A percentile compares a stretch with the other conserved stretches of the same genome.
phyloP scores from a whole-genome alignment of 768 basidiomycete species.

The Cystofilobasidium capitatum region DNA sequence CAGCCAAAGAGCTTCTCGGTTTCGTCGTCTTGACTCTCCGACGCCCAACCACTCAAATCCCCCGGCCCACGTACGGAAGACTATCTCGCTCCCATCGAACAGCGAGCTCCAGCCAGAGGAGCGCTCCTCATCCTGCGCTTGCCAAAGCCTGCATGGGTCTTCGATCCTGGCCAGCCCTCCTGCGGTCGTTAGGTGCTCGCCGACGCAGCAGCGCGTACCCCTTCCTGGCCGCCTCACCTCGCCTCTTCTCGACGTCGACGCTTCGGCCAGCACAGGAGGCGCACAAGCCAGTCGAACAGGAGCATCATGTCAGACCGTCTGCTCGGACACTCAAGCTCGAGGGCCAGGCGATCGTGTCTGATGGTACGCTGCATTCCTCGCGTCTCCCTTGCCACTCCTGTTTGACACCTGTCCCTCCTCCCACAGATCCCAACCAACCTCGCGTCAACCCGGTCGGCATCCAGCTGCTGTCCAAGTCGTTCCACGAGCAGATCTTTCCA shows the following conservation, averaged over 20 bases:
- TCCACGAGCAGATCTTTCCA: slow-evolving; percentile 73
- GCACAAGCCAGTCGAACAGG: background rate
- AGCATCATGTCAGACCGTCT: background rate
- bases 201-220: background rate
- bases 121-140: no score
- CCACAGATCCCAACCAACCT: background rate
- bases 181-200: no score
- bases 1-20: no score
- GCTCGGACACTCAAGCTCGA: background rate
- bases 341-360: background rate
- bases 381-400: background rate
- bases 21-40: no score
- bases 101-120: no score
- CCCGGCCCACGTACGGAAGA: no score
- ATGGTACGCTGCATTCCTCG: background rate
- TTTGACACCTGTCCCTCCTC: background rate
- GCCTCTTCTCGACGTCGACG: background rate
- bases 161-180: no score
- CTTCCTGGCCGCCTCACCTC: background rate
- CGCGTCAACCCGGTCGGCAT: slow-evolving; percentile 79
- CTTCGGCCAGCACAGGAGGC: background rate
- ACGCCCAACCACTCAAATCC: no score
- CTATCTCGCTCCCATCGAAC: no score
- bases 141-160: no score
- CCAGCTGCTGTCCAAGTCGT: slow-evolving; percentile 70